phyloP scores from a whole-genome alignment of 164 flowering plant species.

The Brasenia schreberi region DNA sequence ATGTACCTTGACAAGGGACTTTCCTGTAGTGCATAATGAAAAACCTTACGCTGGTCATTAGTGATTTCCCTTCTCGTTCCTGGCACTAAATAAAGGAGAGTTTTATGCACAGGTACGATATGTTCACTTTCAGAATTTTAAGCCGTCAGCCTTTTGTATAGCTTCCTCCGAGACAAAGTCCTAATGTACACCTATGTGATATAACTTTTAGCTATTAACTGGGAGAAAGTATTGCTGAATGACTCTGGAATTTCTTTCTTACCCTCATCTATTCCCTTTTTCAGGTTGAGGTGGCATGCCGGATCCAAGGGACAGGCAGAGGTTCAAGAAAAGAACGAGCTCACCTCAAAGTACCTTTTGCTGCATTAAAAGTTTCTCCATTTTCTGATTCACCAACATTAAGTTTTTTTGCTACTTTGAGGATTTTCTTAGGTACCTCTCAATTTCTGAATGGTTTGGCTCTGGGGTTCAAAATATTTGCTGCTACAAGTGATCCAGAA shows the following conservation, averaged over 20 bases:
- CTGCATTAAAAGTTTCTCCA: not conserved
- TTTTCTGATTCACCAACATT: too few species aligned
- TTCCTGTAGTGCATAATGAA: slow-evolving; percentile 2
- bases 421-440: not conserved
- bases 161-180: not conserved
- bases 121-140: not conserved
- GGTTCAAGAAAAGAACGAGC: slow-evolving; percentile 8
- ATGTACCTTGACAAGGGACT: not conserved
- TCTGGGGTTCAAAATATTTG: too few species aligned
- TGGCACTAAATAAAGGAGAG: slow-evolving; percentile 5
- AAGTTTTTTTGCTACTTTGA: not conserved
- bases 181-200: too few species aligned
- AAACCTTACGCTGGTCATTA: slow-evolving; percentile 5
- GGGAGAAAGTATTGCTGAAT: not conserved
- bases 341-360: slow-evolving; percentile 5
- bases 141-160: not conserved
- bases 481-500: too few species aligned
- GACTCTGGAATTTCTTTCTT: not conserved
- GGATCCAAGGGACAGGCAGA: slow-evolving; percentile 8
- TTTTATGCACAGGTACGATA: slow-evolving; percentile 7
- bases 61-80: slow-evolving; percentile 4
- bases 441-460: too few species aligned
- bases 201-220: not conserved
- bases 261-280: not conserved
- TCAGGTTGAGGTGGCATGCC: slow-evolving; percentile 11